Evolutionary conservation across 2,329 filamentous ascomycete species (phyloP).

Genomic region (Aspergillus sp.): DNA sequence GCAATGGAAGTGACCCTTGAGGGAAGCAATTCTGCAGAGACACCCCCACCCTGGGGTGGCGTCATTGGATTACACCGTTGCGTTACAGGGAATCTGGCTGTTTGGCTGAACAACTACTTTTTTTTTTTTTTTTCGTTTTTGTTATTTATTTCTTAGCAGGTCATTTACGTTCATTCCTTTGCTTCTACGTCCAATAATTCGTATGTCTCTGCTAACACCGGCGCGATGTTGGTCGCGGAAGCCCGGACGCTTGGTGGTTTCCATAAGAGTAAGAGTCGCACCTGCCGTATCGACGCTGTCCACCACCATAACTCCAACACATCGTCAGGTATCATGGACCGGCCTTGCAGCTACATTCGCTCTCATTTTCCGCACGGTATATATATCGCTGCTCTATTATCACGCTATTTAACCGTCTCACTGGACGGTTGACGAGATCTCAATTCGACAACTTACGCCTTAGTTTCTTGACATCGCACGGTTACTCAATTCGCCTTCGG

Average conservation of each 20-base stretch:
- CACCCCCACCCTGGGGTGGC: constrained; percentile 55
- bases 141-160: too few relatives aligned
- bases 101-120: constrained; percentile 39
- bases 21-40: constrained; percentile 62
- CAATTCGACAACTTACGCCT: neutral
- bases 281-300: neutral
- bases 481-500: neutral
- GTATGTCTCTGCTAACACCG: too few relatives aligned
- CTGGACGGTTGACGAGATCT: neutral
- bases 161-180: too few relatives aligned
- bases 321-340: neutral
- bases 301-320: neutral
- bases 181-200: too few relatives aligned
- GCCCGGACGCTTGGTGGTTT: neutral
- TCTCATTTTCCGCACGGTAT: neutral
- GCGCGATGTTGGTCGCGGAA: too few relatives aligned
- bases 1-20: constrained; percentile 56
- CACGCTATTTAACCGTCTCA: neutral
- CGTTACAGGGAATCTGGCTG: constrained; percentile 38
- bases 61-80: constrained; percentile 53
- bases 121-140: constrained; percentile 24
- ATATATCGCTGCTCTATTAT: constrained; percentile 5
- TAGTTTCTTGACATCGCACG: neutral
- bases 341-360: neutral
- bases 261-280: neutral